Conservation (phyloP, 768 basidiomycete species). For the Gyrodon lividus region DNA sequence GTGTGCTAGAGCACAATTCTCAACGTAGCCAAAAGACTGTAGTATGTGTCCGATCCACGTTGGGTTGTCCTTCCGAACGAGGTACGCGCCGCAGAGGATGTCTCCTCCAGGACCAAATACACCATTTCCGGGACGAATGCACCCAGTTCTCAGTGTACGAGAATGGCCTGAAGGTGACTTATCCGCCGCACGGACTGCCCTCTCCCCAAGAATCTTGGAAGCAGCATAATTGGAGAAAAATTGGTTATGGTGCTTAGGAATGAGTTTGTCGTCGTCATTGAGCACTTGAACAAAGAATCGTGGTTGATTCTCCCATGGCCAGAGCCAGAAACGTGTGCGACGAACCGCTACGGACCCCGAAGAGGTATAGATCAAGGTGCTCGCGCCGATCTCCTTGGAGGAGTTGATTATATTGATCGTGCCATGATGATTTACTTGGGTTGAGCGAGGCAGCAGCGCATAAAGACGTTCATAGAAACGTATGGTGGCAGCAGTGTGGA, state of each 20-base stretch:
- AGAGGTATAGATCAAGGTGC: slow-evolving; percentile 66
- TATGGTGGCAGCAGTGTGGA: slow-evolving; percentile 77
- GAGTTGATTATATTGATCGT: slow-evolving; percentile 67
- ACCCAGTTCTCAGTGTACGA: slow-evolving; percentile 59
- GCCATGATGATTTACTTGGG: slow-evolving; percentile 63
- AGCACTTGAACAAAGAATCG: slow-evolving; percentile 59
- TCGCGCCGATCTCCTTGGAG: slow-evolving; percentile 52
- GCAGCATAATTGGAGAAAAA: slow-evolving; percentile 81
- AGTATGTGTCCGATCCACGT: slow-evolving; percentile 59
- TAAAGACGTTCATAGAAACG: slow-evolving; percentile 70
- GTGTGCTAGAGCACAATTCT: slow-evolving; percentile 73
- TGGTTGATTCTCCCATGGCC: slow-evolving; percentile 73
- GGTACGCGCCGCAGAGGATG: slow-evolving; percentile 61
- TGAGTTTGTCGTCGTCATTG: slow-evolving; percentile 53
- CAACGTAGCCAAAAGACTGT: slow-evolving; percentile 70
- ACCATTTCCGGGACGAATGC: slow-evolving; percentile 76
- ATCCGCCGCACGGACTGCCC: slow-evolving; percentile 43
- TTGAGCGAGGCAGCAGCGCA: slow-evolving; percentile 51
- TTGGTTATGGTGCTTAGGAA: slow-evolving; percentile 54
- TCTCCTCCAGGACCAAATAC: slow-evolving; percentile 77
- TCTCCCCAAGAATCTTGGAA: slow-evolving; percentile 61
- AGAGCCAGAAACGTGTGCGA: slow-evolving; percentile 60
- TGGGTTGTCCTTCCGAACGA: slow-evolving; percentile 57
- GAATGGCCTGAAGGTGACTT: slow-evolving; percentile 29
- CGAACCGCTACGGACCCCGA: slow-evolving; percentile 65